Evolutionary conservation across 305 asterid species (phyloP).

Genomic region (Fraxinus ornus): DNA sequence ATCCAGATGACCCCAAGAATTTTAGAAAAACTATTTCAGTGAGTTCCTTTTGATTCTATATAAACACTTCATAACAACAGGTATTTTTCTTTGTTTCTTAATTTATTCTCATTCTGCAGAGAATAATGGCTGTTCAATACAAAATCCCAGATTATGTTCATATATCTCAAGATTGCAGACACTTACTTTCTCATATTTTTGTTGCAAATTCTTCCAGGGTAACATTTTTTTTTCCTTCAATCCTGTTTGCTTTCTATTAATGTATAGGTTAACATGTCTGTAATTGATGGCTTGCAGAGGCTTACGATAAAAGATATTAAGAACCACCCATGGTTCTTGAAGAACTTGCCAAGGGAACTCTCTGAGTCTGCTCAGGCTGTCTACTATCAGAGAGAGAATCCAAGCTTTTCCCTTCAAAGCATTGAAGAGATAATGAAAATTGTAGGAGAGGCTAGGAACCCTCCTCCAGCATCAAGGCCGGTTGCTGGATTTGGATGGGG

Average conservation of each 20-base stretch:
- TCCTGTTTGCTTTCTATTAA: neutral
- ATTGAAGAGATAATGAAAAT: constrained; percentile 70
- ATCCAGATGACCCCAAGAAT: constrained; percentile 68
- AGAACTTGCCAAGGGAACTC: constrained; percentile 68
- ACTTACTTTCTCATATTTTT: constrained; percentile 72
- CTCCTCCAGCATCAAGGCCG: constrained; percentile 38
- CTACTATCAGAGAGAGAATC: constrained; percentile 52
- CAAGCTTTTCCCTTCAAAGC: constrained; percentile 62
- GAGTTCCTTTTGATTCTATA: too few relatives aligned
- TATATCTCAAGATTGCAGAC: constrained; percentile 76
- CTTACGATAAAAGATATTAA: constrained; percentile 59
- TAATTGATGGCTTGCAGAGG: constrained; percentile 41
- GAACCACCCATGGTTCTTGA: constrained; percentile 76
- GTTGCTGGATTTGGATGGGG: constrained; percentile 62
- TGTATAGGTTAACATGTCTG: too few relatives aligned
- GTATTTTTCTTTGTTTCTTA: neutral
- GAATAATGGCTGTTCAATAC: constrained; percentile 65
- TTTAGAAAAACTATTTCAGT: constrained; percentile 71
- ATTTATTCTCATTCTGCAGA: constrained; percentile 36
- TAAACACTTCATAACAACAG: too few relatives aligned
- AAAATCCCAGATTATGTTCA: constrained; percentile 79
- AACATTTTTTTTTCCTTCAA: neutral
- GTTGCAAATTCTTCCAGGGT: constrained; percentile 64
- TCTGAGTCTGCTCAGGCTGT: constrained; percentile 54
- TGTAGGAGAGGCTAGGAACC: constrained; percentile 60